Conservation (phyloP, 257 asterid genomes). For the Fraxinus quadrangulata region DNA sequence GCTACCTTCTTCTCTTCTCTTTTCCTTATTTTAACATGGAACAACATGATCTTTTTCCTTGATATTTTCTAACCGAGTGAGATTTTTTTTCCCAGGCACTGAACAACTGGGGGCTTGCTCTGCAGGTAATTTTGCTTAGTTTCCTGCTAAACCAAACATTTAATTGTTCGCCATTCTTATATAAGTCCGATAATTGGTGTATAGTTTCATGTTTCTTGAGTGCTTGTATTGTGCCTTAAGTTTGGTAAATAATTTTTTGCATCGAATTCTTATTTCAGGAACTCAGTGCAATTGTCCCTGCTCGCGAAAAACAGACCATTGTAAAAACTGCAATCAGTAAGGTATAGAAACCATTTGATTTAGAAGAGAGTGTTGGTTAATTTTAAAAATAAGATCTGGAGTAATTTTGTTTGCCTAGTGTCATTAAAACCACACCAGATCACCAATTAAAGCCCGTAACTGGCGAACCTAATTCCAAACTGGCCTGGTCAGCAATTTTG, state of each 20-base stretch:
- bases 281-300: constrained; percentile 97
- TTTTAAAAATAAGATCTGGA: constrained; percentile 5
- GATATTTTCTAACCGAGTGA: constrained; percentile 33
- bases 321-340: constrained; percentile 94
- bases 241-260: constrained; percentile 20
- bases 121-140: constrained; percentile 65
- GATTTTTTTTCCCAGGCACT: constrained; percentile 68
- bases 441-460: background rate
- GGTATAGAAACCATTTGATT: constrained; percentile 46
- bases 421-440: background rate
- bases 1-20: background rate
- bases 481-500: background rate
- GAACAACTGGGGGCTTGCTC: constrained; percentile 99
- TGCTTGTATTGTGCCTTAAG: constrained; percentile 16
- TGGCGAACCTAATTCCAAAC: background rate
- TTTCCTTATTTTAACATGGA: background rate
- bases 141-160: constrained; percentile 12
- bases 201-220: background rate
- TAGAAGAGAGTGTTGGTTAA: constrained; percentile 18
- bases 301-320: constrained; percentile 91
- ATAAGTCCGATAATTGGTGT: constrained; percentile 21
- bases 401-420: background rate
- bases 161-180: background rate
- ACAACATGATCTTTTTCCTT: constrained; percentile 5
- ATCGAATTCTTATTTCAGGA: constrained; percentile 59